Conservation (phyloP, 2,329 filamentous ascomycete genomes). For the Beauveria rudraprayagi region DNA sequence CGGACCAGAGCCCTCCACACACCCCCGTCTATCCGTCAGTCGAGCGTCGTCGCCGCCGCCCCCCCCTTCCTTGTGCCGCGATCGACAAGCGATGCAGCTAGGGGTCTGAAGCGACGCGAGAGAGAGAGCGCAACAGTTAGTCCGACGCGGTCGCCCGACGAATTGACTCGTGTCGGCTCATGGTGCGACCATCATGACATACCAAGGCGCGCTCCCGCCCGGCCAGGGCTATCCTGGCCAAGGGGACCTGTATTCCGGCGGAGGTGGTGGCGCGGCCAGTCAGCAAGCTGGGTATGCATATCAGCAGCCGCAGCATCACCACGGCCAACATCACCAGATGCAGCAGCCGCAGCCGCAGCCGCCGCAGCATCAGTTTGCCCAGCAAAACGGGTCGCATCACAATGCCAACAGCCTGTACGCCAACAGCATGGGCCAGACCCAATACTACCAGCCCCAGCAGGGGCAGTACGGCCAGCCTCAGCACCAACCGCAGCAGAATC, state of each 20-base stretch:
- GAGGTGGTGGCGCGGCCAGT: neutral
- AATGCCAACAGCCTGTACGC: conserved; percentile 19
- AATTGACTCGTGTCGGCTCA: conserved; percentile 9
- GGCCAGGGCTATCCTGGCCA: conserved; percentile 33
- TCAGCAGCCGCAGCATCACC: conserved; percentile 18
- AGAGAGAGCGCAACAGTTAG: neutral
- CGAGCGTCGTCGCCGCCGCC: neutral
- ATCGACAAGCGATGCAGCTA: conserved; percentile 9
- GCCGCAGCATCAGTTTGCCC: conserved; percentile 17
- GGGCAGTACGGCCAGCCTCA: conserved; percentile 16
- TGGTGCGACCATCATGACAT: conserved; percentile 25
- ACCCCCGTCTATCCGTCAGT: neutral
- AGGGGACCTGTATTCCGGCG: conserved; percentile 19
- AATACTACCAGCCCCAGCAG: conserved; percentile 20
- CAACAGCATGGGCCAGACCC: conserved; percentile 11
- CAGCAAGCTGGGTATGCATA: conserved; percentile 13
- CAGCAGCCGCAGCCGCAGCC: conserved; percentile 19
- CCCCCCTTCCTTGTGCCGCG: neutral
- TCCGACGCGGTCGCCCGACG: neutral
- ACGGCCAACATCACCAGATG: conserved; percentile 21
- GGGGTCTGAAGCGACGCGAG: neutral
- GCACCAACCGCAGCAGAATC: conserved; percentile 18
- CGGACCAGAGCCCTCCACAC: no score
- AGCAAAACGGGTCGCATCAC: conserved; percentile 14
- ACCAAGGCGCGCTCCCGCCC: conserved; percentile 31